Conservation (phyloP, 495 filamentous ascomycete species). For the Annulohypoxylon maeteangense region DNA sequence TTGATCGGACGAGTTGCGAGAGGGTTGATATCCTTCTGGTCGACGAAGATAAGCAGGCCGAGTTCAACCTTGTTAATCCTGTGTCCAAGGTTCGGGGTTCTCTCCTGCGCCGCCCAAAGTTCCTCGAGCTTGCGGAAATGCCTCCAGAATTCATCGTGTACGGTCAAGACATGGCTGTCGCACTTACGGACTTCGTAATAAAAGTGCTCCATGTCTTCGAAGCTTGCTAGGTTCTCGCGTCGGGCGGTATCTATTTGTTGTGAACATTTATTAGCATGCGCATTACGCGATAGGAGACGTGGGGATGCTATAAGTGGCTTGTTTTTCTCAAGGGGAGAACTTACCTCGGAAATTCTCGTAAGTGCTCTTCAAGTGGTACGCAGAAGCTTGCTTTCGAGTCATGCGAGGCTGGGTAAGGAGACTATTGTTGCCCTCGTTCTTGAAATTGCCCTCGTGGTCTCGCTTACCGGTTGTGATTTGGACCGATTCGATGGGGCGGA, state of each 20-base stretch:
- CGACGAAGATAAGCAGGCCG: constrained; percentile 18
- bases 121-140: not conserved
- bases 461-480: not conserved
- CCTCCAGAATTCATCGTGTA: not conserved
- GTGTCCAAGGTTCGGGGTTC: not conserved
- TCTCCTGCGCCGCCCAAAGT: not conserved
- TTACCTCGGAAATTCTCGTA: constrained; percentile 10
- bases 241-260: constrained; percentile 8
- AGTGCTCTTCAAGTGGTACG: not conserved
- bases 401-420: not conserved
- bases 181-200: constrained; percentile 20
- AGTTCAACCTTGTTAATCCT: not conserved
- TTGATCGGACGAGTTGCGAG: not conserved
- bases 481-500: not conserved
- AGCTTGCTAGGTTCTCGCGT: constrained; percentile 1
- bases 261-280: constrained; percentile 12
- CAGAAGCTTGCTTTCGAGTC: not conserved
- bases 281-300: not conserved
- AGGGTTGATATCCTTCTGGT: too few relatives aligned
- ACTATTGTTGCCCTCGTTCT: not conserved
- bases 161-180: not conserved
- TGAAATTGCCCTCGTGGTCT: not conserved
- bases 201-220: not conserved
- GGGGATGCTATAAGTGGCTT: not conserved
- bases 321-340: not conserved